Evolutionary conservation across 2,329 filamentous ascomycete species (phyloP).

Genomic region (Clonostachys solani): DNA sequence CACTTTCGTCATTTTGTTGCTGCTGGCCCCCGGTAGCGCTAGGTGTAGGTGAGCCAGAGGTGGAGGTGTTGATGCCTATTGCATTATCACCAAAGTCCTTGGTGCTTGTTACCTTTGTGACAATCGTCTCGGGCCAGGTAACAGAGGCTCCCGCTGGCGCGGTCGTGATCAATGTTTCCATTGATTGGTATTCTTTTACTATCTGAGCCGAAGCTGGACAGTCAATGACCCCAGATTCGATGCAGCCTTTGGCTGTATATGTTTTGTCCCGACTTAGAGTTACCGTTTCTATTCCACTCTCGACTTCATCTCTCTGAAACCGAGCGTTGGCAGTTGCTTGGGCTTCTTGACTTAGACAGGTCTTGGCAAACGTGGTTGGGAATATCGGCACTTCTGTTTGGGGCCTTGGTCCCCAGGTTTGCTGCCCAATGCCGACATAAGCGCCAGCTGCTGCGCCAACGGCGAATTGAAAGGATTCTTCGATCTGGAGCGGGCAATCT

Average conservation of each 20-base stretch:
- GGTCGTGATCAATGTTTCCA: slow-evolving; percentile 31
- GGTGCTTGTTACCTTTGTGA: slow-evolving; percentile 19
- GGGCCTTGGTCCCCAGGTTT: slow-evolving; percentile 46
- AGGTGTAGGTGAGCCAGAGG: slow-evolving; percentile 34
- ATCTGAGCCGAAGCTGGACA: slow-evolving; percentile 47
- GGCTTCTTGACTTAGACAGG: slow-evolving; percentile 22
- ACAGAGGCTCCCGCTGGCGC: slow-evolving; percentile 28
- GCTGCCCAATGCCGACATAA: slow-evolving; percentile 32
- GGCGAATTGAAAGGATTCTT: slow-evolving; percentile 45
- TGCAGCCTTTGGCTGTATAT: slow-evolving; percentile 39
- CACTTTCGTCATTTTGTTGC: slow-evolving; percentile 1
- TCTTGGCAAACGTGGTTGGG: slow-evolving; percentile 42
- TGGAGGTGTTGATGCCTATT: slow-evolving; percentile 26
- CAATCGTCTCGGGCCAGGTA: slow-evolving; percentile 31
- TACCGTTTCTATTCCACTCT: slow-evolving; percentile 26
- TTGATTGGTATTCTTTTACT: slow-evolving; percentile 30
- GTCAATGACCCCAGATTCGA: slow-evolving; percentile 32
- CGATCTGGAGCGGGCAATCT: slow-evolving; percentile 37
- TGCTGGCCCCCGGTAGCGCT: not conserved
- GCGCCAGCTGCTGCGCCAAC: slow-evolving; percentile 51
- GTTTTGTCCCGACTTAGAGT: slow-evolving; percentile 33
- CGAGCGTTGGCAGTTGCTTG: not conserved
- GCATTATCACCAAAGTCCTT: slow-evolving; percentile 36
- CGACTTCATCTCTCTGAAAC: slow-evolving; percentile 4
- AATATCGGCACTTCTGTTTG: slow-evolving; percentile 43